phyloP scores from a whole-genome alignment of 2,329 filamentous ascomycete species.

The Cryphonectria carpinicola region DNA sequence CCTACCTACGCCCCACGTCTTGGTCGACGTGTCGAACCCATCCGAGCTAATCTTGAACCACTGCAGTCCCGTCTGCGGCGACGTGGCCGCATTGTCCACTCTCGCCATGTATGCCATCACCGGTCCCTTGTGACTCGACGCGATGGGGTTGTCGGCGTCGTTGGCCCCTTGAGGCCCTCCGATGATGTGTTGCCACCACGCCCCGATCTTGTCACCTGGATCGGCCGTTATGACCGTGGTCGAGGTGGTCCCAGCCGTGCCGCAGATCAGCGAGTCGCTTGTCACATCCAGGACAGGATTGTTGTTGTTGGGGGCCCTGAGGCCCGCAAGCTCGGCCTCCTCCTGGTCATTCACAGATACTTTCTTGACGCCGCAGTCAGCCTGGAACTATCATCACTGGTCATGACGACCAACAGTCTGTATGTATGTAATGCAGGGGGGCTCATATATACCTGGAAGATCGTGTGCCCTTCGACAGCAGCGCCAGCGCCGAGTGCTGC shows the following conservation, averaged over 20 bases:
- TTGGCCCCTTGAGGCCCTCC: slow-evolving; percentile 54
- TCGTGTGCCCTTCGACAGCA: slow-evolving; percentile 45
- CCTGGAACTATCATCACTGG: neutral
- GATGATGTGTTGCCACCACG: slow-evolving; percentile 58
- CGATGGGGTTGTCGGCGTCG: slow-evolving; percentile 58
- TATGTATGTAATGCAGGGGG: neutral
- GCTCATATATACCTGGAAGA: slow-evolving; percentile 45
- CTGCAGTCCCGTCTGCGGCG: slow-evolving; percentile 44
- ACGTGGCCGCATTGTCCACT: slow-evolving; percentile 53
- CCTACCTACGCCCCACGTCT: slow-evolving; percentile 49
- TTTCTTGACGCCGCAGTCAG: slow-evolving; percentile 36
- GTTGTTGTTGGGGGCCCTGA: slow-evolving; percentile 55
- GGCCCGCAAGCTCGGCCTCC: slow-evolving; percentile 47
- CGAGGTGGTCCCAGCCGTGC: slow-evolving; percentile 47
- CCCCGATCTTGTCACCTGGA: slow-evolving; percentile 55
- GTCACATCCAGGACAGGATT: slow-evolving; percentile 56
- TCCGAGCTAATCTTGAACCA: slow-evolving; percentile 63
- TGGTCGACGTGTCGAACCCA: slow-evolving; percentile 46
- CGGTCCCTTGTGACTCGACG: slow-evolving; percentile 58
- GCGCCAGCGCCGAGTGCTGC: slow-evolving; percentile 41
- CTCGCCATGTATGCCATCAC: slow-evolving; percentile 58
- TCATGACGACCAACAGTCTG: neutral
- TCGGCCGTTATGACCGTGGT: slow-evolving; percentile 51
- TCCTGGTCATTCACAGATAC: slow-evolving; percentile 52
- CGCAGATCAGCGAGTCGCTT: slow-evolving; percentile 55